Evolutionary conservation across 768 basidiomycete species (phyloP).

Genomic region (Mycena capillaripes): DNA sequence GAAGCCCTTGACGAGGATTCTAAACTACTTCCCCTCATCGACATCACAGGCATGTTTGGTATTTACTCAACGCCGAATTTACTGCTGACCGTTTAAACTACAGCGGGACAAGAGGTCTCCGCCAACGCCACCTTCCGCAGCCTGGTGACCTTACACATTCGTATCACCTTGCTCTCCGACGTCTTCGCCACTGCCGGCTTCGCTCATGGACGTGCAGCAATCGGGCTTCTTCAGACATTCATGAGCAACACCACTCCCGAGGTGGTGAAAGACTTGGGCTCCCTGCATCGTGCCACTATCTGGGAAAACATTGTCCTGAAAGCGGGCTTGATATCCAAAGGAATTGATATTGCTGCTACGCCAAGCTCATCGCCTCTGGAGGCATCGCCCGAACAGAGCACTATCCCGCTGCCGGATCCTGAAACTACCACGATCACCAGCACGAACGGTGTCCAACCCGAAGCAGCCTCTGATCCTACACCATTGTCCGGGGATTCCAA

Average conservation of each 20-base stretch:
- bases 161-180: conserved; percentile 87
- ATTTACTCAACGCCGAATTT: background rate
- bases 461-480: conserved; percentile 32
- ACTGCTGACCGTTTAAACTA: conserved; percentile 21
- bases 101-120: conserved; percentile 61
- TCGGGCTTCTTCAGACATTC: conserved; percentile 80
- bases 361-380: conserved; percentile 61
- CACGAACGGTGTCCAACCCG: conserved; percentile 48
- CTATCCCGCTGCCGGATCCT: conserved; percentile 56
- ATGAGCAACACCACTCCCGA: conserved; percentile 73
- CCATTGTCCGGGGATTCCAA: conserved; percentile 43
- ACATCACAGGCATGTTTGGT: conserved; percentile 58
- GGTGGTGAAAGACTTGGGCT: conserved; percentile 80
- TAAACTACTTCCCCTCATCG: conserved; percentile 75
- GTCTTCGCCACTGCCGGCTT: conserved; percentile 89
- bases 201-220: conserved; percentile 83
- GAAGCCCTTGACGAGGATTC: conserved; percentile 64
- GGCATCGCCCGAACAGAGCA: conserved; percentile 61
- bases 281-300: conserved; percentile 83
- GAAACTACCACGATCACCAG: conserved; percentile 49
- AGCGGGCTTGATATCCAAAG: conserved; percentile 65
- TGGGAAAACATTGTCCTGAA: conserved; percentile 92
- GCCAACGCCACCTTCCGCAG: conserved; percentile 78
- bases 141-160: conserved; percentile 82
- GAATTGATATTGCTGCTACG: conserved; percentile 64